phyloP scores from a whole-genome alignment of 2,329 filamentous ascomycete genomes.

The Colletotrichum lupini region DNA sequence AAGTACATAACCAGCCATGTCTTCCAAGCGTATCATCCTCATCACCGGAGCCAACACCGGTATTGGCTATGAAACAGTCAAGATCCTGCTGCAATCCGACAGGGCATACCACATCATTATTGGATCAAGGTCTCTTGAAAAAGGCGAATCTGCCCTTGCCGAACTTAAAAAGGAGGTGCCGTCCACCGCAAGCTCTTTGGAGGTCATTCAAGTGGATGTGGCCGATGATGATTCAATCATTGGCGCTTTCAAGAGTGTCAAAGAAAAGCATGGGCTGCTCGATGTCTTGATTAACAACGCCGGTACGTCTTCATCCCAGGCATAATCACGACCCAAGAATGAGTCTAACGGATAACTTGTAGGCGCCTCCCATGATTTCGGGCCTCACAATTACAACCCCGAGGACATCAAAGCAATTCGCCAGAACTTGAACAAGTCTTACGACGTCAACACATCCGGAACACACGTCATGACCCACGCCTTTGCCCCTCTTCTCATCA shows the following conservation, averaged over 20 bases:
- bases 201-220: constrained; percentile 64
- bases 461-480: constrained; percentile 50
- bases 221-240: constrained; percentile 58
- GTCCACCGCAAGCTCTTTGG: constrained; percentile 52
- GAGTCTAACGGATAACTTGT: not conserved
- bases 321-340: not conserved
- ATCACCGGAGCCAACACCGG: constrained; percentile 73
- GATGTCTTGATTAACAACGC: constrained; percentile 50
- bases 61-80: constrained; percentile 68
- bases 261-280: constrained; percentile 40
- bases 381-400: constrained; percentile 51
- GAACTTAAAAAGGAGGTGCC: constrained; percentile 53
- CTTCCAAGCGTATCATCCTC: constrained; percentile 53
- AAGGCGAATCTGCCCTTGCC: constrained; percentile 59
- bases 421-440: constrained; percentile 56
- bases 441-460: constrained; percentile 62
- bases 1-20: not conserved
- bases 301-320: constrained; percentile 36
- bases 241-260: constrained; percentile 42
- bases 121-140: constrained; percentile 62
- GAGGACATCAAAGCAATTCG: constrained; percentile 43
- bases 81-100: constrained; percentile 59
- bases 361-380: constrained; percentile 35
- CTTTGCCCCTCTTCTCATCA: constrained; percentile 54
- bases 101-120: constrained; percentile 66